These are phyloP conservation scores for Aspergillus nomiae DNA, from an alignment of 2,329 filamentous ascomycete genomes.

Conservation along the genomic window DNA sequence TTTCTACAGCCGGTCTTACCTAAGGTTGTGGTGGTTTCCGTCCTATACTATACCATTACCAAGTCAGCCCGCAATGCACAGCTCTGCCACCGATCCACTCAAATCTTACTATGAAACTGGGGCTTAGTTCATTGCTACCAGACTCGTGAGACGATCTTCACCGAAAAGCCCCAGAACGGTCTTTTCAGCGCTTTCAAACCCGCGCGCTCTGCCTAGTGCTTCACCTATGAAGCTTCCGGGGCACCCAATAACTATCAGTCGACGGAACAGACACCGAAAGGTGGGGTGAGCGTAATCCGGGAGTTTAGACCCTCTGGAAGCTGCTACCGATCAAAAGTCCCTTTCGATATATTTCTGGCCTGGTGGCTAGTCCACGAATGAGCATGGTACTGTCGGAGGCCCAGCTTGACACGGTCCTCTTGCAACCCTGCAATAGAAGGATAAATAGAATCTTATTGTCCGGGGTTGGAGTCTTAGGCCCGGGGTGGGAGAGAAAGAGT, in stretches of 20 bases:
- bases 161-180: slow-evolving; percentile 11
- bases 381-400: slow-evolving; percentile 2
- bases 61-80: background rate
- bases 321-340: background rate
- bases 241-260: slow-evolving; percentile 17
- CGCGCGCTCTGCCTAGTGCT: slow-evolving; percentile 9
- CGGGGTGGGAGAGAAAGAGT: background rate
- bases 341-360: background rate
- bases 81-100: slow-evolving; percentile 9
- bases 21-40: background rate
- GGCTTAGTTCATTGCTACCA: slow-evolving; percentile 2
- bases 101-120: slow-evolving; percentile 7
- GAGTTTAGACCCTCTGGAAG: background rate
- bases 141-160: slow-evolving; percentile 9
- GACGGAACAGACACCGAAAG: slow-evolving; percentile 7
- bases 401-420: slow-evolving; percentile 10
- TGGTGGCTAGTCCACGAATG: background rate
- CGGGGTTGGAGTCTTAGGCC: background rate
- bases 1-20: background rate
- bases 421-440: slow-evolving; percentile 8
- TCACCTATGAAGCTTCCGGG: slow-evolving; percentile 16
- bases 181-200: background rate
- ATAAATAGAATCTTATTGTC: slow-evolving; percentile 4
- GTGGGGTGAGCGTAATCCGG: slow-evolving; percentile 15
- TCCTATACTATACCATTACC: background rate